phyloP scores from a whole-genome alignment of 768 basidiomycete genomes.

The Suillus sp. region DNA sequence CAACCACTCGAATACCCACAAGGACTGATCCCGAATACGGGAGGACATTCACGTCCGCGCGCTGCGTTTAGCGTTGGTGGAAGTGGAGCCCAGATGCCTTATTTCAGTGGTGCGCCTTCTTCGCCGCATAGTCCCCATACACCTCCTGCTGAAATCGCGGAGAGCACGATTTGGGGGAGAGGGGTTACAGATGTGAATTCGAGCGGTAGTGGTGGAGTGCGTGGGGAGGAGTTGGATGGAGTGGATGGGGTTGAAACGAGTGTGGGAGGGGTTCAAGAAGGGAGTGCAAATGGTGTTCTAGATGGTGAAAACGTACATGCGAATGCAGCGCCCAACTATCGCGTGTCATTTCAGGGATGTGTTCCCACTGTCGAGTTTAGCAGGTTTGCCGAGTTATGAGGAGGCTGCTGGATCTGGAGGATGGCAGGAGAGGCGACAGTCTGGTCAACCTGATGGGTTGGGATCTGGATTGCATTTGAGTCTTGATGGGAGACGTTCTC shows the following conservation, averaged over 20 bases:
- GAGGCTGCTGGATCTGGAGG: slow-evolving; percentile 46
- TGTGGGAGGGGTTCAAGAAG: not conserved
- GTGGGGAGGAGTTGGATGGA: not conserved
- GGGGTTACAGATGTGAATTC: slow-evolving; percentile 66
- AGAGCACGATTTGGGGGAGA: slow-evolving; percentile 50
- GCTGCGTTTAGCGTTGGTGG: not conserved
- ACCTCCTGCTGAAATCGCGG: slow-evolving; percentile 25
- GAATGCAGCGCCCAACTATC: slow-evolving; percentile 64
- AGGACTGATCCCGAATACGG: not conserved
- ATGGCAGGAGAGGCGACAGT: not conserved
- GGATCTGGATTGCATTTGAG: not conserved
- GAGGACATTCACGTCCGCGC: slow-evolving; percentile 9
- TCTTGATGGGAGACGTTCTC: not conserved
- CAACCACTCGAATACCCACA: slow-evolving; percentile 9
- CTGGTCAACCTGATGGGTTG: not conserved
- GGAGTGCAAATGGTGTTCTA: not conserved
- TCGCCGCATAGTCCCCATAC: slow-evolving; percentile 12
- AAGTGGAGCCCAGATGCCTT: slow-evolving; percentile 2
- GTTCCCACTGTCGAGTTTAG: slow-evolving; percentile 78
- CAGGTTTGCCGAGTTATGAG: slow-evolving; percentile 85
- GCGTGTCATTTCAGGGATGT: slow-evolving; percentile 81
- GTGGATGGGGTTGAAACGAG: not conserved
- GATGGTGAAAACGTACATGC: not conserved
- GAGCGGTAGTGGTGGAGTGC: not conserved
- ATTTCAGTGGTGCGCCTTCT: not conserved